Evolutionary conservation across 2,329 filamentous ascomycete species (phyloP).

Genomic region (Achaetomium macrosporum): DNA sequence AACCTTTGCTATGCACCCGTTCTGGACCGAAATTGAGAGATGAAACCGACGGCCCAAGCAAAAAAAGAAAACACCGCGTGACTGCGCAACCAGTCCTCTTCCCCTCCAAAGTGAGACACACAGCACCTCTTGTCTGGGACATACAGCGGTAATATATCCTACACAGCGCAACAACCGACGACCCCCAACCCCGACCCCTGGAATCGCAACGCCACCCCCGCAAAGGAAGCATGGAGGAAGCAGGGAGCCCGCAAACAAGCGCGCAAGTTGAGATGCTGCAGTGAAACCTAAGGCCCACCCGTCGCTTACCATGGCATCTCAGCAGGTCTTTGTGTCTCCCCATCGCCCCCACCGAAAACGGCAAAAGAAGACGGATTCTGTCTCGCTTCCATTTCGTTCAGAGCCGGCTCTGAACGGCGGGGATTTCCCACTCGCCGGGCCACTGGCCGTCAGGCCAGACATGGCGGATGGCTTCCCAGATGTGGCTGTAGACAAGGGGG

Average conservation of each 20-base stretch:
- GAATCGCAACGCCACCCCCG: background rate
- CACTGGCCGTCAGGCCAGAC: slow-evolving; percentile 90
- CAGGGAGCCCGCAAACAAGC: background rate
- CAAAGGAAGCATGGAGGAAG: background rate
- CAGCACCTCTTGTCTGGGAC: background rate
- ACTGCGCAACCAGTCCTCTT: background rate
- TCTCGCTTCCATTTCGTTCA: slow-evolving; percentile 34
- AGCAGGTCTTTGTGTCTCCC: background rate
- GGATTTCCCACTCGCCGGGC: slow-evolving; percentile 63
- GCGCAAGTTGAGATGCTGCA: background rate
- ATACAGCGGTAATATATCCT: background rate
- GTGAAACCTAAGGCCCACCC: background rate
- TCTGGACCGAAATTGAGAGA: background rate
- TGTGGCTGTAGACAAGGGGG: slow-evolving; percentile 53
- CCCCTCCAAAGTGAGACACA: background rate
- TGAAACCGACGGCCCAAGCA: background rate
- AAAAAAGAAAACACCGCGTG: background rate
- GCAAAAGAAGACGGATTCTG: background rate
- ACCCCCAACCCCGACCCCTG: background rate
- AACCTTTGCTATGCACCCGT: too few relatives aligned
- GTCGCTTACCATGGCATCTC: background rate
- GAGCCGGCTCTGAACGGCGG: slow-evolving; percentile 72
- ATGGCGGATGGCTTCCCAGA: slow-evolving; percentile 86
- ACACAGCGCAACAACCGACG: slow-evolving; percentile 1
- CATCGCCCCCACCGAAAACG: background rate